A percentile compares a stretch with the other conserved stretches of the same genome.
Evolutionary conservation across 768 basidiomycete genomes (phyloP).

Genomic region (Harrya chromipes): DNA sequence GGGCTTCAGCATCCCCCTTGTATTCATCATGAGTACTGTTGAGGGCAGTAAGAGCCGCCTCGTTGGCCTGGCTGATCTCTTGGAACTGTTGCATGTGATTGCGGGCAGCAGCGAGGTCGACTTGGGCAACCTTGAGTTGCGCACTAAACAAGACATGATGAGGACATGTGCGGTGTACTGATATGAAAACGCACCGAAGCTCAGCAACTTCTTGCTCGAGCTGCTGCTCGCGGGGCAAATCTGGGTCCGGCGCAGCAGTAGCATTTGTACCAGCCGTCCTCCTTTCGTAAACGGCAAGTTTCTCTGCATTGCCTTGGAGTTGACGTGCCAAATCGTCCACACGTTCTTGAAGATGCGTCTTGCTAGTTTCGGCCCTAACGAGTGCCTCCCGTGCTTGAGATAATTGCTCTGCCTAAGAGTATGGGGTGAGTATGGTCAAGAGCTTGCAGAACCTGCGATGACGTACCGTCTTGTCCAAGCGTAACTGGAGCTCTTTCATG

Average conservation of each 20-base stretch:
- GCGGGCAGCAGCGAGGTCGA: constrained; percentile 68
- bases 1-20: constrained; percentile 67
- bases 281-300: constrained; percentile 83
- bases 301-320: constrained; percentile 76
- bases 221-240: constrained; percentile 68
- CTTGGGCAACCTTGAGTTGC: constrained; percentile 71
- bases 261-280: constrained; percentile 38
- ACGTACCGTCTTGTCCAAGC: constrained; percentile 69
- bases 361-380: constrained; percentile 72
- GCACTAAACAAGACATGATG: constrained; percentile 42
- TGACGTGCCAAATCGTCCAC: constrained; percentile 45
- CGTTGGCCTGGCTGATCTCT: constrained; percentile 80
- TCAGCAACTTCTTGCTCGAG: constrained; percentile 84
- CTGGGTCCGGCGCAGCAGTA: constrained; percentile 37
- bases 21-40: constrained; percentile 79
- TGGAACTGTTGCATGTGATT: constrained; percentile 82
- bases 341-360: constrained; percentile 73
- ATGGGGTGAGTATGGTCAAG: constrained; percentile 9
- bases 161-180: neutral
- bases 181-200: constrained; percentile 51
- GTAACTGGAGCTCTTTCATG: constrained; percentile 65
- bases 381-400: constrained; percentile 68
- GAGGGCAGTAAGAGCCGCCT: constrained; percentile 67
- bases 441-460: neutral
- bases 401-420: constrained; percentile 54